These are phyloP conservation scores for Wickerhamiella kurtzmanii DNA, from an alignment of 805 yeast genomes.

Conservation along the genomic window DNA sequence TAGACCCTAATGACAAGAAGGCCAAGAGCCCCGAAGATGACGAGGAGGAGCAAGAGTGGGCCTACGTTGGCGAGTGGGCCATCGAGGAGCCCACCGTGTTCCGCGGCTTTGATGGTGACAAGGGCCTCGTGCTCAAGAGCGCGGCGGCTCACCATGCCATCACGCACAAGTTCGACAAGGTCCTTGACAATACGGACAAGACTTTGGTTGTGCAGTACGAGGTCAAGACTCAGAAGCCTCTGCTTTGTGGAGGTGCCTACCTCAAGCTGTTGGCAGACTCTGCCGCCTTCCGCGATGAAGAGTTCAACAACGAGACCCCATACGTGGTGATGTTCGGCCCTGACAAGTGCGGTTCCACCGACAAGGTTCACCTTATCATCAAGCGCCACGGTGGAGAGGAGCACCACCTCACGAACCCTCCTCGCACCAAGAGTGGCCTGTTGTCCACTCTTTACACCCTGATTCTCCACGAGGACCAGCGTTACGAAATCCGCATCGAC, in stretches of 20 bases:
- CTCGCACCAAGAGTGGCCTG: conserved; percentile 46
- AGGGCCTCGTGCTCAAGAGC: conserved; percentile 62
- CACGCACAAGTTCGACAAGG: conserved; percentile 42
- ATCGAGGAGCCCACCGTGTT: conserved; percentile 47
- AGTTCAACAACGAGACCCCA: conserved; percentile 53
- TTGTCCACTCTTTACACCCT: conserved; percentile 60
- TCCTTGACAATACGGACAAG: conserved; percentile 46
- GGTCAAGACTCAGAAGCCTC: conserved; percentile 65
- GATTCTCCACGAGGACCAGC: conserved; percentile 48
- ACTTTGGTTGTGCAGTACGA: conserved; percentile 81
- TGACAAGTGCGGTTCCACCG: conserved; percentile 71
- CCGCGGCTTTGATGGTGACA: conserved; percentile 52
- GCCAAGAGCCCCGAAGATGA: background rate
- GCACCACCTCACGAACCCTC: conserved; percentile 54
- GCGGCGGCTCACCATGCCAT: conserved; percentile 78
- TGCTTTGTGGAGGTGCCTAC: conserved; percentile 84
- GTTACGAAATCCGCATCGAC: conserved; percentile 68
- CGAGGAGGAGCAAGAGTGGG: conserved; percentile 31
- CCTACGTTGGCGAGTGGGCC: conserved; percentile 65
- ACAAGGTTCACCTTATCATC: conserved; percentile 67
- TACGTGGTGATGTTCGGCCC: conserved; percentile 92
- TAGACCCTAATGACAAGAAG: background rate
- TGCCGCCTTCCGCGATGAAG: conserved; percentile 28
- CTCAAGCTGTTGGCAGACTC: conserved; percentile 49
- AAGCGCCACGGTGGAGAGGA: conserved; percentile 51